Evolutionary conservation across 139 green algal species (phyloP), one percentile per base, ranked within the genome.

Genomic region (Chlamydomonas eustigma): DNA sequence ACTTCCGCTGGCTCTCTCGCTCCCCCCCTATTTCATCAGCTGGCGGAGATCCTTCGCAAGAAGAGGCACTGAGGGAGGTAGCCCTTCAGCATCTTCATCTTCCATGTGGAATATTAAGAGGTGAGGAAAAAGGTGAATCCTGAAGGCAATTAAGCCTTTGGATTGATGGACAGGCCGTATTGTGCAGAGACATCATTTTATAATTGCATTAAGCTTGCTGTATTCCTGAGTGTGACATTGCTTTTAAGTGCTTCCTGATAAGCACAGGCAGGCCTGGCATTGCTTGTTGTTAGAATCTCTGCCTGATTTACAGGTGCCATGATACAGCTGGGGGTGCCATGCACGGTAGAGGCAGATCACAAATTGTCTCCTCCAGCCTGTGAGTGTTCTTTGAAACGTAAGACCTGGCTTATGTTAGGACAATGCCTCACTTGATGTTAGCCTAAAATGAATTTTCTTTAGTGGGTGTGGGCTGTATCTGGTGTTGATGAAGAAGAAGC

Each of bases 1-100:
- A 69, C 58, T 69, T 69, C 58, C 58, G 58, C 18, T 69, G 58
- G 58, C 58, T 69, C 28, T 69, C 58, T n/a, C 58, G 58, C 6
- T 30, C 35, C 28, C 58, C 58, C 18, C 5, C 58, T 30, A 33
- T 33, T 37, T 5, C 58, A 33, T 33, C 58, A 31, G 58, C 25
- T 18, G 58, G 58, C 5, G 25, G 58, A 31, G 58, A 69, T 30
- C 58, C 58, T 37, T n/a, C 12, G 25, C 5, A 18, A 30, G 18
- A 33, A 30, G 6, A 31, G 58, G 58, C 5, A 6, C 28, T 33
- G 28, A 33, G 5, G 12, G 58, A n/a, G 22, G 58, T 18, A 30
- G 58, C 58, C 18, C 18, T 33, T 5, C 6, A 6, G 5, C 58
- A 69, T n/a, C 58, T 69, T 8, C 12, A 69, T 30, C 58, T 69